phyloP scores from a whole-genome alignment of 1,284 basidiomycete genomes.

The Inonotus hispidus region DNA sequence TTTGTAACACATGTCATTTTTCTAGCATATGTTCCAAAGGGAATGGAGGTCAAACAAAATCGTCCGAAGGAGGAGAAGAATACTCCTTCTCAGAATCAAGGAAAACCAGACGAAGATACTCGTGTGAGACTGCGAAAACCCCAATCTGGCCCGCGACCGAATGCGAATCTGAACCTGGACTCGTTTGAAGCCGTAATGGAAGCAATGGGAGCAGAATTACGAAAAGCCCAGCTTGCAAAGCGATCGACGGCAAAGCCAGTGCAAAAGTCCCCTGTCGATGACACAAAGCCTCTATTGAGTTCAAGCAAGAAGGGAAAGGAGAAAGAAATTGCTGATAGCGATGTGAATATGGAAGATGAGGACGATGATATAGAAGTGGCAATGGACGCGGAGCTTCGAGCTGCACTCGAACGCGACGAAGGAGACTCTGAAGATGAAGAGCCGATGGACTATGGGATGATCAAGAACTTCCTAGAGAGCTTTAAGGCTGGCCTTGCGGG shows the following conservation, averaged over 20 bases:
- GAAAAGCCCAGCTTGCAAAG: constrained; percentile 34
- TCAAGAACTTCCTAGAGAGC: constrained; percentile 94
- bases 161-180: constrained; percentile 65
- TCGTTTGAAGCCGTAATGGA: constrained; percentile 94
- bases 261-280: constrained; percentile 2
- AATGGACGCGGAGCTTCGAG: constrained; percentile 83
- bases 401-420: constrained; percentile 53
- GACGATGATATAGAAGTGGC: constrained; percentile 64
- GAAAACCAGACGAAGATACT: not conserved
- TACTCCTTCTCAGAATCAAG: not conserved
- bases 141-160: constrained; percentile 31
- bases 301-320: constrained; percentile 29
- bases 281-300: constrained; percentile 5
- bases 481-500: constrained; percentile 84
- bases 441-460: constrained; percentile 76
- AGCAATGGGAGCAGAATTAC: constrained; percentile 85
- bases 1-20: not conserved
- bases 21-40: constrained; percentile 62
- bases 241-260: constrained; percentile 15
- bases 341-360: constrained; percentile 32
- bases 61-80: not conserved
- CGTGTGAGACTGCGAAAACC: constrained; percentile 14
- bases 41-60: not conserved
- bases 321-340: constrained; percentile 33
- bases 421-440: constrained; percentile 45